phyloP scores from a whole-genome alignment of 2,329 filamentous ascomycete species.

The Alternaria incomplexa region DNA sequence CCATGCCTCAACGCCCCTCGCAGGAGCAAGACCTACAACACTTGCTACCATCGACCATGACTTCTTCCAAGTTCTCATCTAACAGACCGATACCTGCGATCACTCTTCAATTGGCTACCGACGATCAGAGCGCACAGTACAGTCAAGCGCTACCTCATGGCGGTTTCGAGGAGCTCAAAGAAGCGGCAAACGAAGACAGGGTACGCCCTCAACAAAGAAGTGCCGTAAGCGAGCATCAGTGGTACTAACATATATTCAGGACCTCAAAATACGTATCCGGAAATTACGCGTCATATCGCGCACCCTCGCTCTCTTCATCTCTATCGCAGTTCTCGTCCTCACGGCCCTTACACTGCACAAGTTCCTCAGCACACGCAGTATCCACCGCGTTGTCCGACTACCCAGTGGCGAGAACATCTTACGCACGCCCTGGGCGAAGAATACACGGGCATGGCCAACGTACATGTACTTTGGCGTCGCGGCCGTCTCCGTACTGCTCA shows the following conservation, averaged over 20 bases:
- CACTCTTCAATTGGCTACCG: conserved; percentile 16
- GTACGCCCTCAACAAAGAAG: conserved; percentile 13
- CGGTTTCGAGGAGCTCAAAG: conserved; percentile 25
- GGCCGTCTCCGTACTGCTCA: conserved; percentile 38
- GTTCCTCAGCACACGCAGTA: conserved; percentile 44
- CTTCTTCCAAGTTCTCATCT: not conserved
- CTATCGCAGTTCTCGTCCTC: conserved; percentile 44
- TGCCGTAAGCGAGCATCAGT: not conserved
- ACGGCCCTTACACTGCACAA: conserved; percentile 48
- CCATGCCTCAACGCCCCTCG: not conserved
- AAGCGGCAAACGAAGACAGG: conserved; percentile 23
- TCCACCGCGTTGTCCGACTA: conserved; percentile 27
- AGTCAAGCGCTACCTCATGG: conserved; percentile 10
- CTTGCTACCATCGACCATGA: not conserved
- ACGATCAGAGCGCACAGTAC: not conserved
- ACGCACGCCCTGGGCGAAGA: conserved; percentile 49
- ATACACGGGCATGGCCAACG: conserved; percentile 49
- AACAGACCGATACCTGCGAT: conserved; percentile 17
- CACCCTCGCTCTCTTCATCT: conserved; percentile 41
- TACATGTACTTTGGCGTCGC: conserved; percentile 50
- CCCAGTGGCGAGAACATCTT: conserved; percentile 22
- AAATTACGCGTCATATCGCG: conserved; percentile 47
- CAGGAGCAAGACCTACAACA: not conserved
- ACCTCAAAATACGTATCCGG: conserved; percentile 49
- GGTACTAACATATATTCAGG: conserved; percentile 20